Evolutionary conservation across 139 green algal species (phyloP).

Genomic region (Tetraselmis chui): DNA sequence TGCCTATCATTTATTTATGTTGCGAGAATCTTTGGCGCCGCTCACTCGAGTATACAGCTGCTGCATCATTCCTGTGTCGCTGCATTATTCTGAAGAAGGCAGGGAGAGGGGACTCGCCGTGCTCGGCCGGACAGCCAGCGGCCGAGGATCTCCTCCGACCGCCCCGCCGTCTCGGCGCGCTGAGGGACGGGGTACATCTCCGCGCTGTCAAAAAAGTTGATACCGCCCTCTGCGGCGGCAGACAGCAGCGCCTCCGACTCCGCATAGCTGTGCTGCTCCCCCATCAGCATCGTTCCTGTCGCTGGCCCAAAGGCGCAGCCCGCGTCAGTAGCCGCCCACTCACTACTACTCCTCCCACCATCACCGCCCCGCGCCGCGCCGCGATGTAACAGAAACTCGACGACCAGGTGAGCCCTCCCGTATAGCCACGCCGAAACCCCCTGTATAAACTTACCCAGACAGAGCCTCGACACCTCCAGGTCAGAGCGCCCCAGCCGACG

Average conservation of each 20-base stretch:
- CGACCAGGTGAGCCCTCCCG: too few species aligned
- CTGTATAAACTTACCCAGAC: constrained; percentile 38
- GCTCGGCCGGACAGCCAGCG: constrained; percentile 25
- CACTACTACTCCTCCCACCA: background rate
- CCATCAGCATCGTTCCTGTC: constrained; percentile 87
- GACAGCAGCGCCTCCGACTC: constrained; percentile 42
- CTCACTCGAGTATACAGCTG: background rate
- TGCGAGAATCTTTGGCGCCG: background rate
- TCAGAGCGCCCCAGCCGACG: constrained; percentile 23
- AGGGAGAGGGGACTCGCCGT: background rate
- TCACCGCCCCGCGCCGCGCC: background rate
- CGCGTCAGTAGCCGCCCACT: background rate
- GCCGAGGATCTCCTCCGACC: constrained; percentile 49
- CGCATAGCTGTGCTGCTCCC: constrained; percentile 41
- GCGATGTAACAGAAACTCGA: background rate
- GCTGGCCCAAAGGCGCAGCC: background rate
- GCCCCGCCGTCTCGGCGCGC: constrained; percentile 44
- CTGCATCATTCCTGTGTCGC: background rate
- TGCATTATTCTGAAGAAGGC: background rate
- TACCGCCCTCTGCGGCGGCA: constrained; percentile 49
- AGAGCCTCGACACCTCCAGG: constrained; percentile 33
- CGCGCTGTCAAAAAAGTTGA: constrained; percentile 84
- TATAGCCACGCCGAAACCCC: too few species aligned
- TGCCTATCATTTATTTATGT: too few species aligned
- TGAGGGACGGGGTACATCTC: constrained; percentile 94